Evolutionary conservation across 192 early-diverging fungal genomes (phyloP).

Genomic region (Coemansia interrupta): DNA sequence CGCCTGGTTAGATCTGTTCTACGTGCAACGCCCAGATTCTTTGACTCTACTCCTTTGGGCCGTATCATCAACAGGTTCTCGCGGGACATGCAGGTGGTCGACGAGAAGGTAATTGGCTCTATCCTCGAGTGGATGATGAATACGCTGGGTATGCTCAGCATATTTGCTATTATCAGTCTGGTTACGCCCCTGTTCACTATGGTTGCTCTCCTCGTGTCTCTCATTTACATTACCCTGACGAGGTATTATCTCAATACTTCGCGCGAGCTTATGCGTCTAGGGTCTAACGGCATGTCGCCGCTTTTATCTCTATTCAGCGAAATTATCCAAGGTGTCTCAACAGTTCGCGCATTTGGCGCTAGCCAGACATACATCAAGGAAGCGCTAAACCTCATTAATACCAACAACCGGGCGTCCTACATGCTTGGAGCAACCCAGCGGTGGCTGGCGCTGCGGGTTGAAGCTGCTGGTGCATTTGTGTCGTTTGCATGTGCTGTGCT

Average conservation of each 20-base stretch:
- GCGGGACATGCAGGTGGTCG: slow-evolving; percentile 80
- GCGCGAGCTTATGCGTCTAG: slow-evolving; percentile 85
- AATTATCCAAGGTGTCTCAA: slow-evolving; percentile 71
- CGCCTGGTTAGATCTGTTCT: slow-evolving; percentile 57
- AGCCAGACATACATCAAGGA: slow-evolving; percentile 69
- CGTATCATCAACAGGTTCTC: slow-evolving; percentile 86
- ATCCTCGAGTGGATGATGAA: slow-evolving; percentile 55
- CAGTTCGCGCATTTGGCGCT: slow-evolving; percentile 82
- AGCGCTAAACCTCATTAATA: slow-evolving; percentile 61
- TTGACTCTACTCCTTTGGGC: slow-evolving; percentile 82
- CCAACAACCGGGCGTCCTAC: slow-evolving; percentile 81
- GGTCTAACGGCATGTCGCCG: slow-evolving; percentile 70
- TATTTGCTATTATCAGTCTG: slow-evolving; percentile 59
- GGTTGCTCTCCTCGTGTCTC: slow-evolving; percentile 57
- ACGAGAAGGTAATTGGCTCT: slow-evolving; percentile 58
- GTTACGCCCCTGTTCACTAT: slow-evolving; percentile 77
- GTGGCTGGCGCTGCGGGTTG: slow-evolving; percentile 83
- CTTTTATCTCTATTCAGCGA: slow-evolving; percentile 82
- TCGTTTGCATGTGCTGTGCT: slow-evolving; percentile 65
- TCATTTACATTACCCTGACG: slow-evolving; percentile 62
- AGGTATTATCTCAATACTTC: slow-evolving; percentile 70
- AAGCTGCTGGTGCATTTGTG: slow-evolving; percentile 70
- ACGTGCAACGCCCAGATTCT: slow-evolving; percentile 79
- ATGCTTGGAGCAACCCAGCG: slow-evolving; percentile 79
- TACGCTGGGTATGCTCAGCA: slow-evolving; percentile 53